Conservation (phyloP, 805 yeast genomes). For the Pichia nakasei region DNA sequence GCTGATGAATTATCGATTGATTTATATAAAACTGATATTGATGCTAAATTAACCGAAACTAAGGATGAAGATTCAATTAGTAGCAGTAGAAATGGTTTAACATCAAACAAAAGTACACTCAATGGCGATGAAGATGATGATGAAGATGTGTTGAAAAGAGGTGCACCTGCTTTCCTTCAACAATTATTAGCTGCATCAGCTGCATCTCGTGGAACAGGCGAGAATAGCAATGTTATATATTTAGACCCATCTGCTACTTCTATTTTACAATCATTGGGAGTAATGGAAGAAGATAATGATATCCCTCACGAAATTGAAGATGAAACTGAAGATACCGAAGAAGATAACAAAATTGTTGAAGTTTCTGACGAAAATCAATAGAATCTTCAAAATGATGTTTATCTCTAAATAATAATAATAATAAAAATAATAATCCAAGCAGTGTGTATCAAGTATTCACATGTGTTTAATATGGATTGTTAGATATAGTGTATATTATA, state of each 20-base stretch:
- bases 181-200: constrained; percentile 33
- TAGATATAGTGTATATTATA: background rate
- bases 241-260: constrained; percentile 57
- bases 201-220: constrained; percentile 35
- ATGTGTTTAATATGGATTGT: no score
- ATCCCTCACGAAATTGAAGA: constrained; percentile 21
- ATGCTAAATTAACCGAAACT: constrained; percentile 29
- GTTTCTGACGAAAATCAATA: constrained; percentile 2
- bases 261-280: constrained; percentile 45
- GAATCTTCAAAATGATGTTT: background rate
- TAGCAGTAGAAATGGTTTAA: constrained; percentile 5
- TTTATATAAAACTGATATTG: constrained; percentile 42
- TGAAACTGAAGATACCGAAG: constrained; percentile 18
- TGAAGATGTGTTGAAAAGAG: constrained; percentile 23
- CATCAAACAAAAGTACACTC: constrained; percentile 13
- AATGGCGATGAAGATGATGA: constrained; percentile 17
- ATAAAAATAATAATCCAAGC: background rate
- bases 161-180: constrained; percentile 24
- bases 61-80: constrained; percentile 17
- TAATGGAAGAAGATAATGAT: constrained; percentile 28
- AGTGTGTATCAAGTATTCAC: no score
- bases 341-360: constrained; percentile 11
- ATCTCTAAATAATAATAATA: background rate
- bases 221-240: constrained; percentile 51
- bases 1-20: constrained; percentile 43